phyloP scores from a whole-genome alignment of 805 yeast species.

The Kodamaea fukazawae region DNA sequence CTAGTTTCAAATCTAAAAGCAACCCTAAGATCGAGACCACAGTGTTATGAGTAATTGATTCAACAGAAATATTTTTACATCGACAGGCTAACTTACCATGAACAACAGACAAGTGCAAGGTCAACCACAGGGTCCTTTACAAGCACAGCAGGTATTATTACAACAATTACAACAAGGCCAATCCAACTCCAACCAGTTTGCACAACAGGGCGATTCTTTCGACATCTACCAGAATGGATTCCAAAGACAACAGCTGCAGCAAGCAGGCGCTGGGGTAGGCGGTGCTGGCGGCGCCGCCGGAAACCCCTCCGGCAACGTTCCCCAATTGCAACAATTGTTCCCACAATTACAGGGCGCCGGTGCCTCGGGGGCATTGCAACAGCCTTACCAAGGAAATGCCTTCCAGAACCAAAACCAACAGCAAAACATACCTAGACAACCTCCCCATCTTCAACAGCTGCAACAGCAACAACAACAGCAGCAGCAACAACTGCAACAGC shows the following conservation, averaged over 20 bases:
- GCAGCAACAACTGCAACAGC: constrained; percentile 9
- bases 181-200: constrained; percentile 7
- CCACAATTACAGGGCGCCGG: constrained; percentile 23
- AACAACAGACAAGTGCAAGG: constrained; percentile 20
- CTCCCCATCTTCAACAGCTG: constrained; percentile 20
- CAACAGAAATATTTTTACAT: no score
- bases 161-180: constrained; percentile 44
- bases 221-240: constrained; percentile 4
- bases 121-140: constrained; percentile 30
- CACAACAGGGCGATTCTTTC: constrained; percentile 5
- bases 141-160: constrained; percentile 42
- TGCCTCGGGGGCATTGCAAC: constrained; percentile 22
- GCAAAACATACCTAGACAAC: constrained; percentile 19
- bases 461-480: constrained; percentile 1
- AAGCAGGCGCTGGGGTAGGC: constrained; percentile 11
- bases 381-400: constrained; percentile 17
- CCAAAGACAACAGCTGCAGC: constrained; percentile 7
- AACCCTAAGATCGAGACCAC: no score
- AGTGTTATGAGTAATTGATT: no score
- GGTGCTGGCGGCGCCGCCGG: constrained; percentile 1
- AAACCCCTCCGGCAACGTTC: constrained; percentile 16
- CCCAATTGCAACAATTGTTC: constrained; percentile 23
- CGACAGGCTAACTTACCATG: constrained; percentile 16
- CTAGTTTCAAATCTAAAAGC: no score
- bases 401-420: constrained; percentile 17